Conservation (phyloP, 108 stramenopile species). For the Nitzschia palea region DNA sequence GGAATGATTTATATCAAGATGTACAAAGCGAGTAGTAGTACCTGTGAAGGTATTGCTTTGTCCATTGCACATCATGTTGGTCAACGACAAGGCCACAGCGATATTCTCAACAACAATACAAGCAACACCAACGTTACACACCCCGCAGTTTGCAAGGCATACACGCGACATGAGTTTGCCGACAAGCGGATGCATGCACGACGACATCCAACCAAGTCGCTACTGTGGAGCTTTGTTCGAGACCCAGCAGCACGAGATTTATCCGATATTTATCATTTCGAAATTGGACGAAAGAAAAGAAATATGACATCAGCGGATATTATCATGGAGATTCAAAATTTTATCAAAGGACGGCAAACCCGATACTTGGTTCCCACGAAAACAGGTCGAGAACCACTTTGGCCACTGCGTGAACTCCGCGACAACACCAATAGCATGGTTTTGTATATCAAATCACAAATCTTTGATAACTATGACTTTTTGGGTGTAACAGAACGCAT, state of each 20-base stretch:
- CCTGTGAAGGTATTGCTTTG: conserved; percentile 24
- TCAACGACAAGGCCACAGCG: neutral
- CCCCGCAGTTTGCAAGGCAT: neutral
- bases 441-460: neutral
- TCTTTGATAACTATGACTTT: conserved; percentile 30
- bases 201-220: conserved; percentile 1
- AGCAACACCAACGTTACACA: neutral
- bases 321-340: neutral
- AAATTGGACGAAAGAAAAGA: conserved; percentile 25
- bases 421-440: neutral
- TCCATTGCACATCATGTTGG: conserved; percentile 28
- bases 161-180: conserved; percentile 20
- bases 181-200: conserved; percentile 13
- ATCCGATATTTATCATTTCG: conserved; percentile 21
- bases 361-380: conserved; percentile 7
- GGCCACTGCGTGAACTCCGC: conserved; percentile 17
- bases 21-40: conserved; percentile 30
- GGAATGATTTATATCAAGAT: conserved; percentile 30
- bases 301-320: neutral
- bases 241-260: conserved; percentile 27
- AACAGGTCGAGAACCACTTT: conserved; percentile 1
- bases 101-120: neutral
- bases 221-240: conserved; percentile 33
- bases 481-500: conserved; percentile 25
- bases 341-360: conserved; percentile 17